phyloP scores from a whole-genome alignment of 768 basidiomycete genomes.

The Coprinellus micaceus region DNA sequence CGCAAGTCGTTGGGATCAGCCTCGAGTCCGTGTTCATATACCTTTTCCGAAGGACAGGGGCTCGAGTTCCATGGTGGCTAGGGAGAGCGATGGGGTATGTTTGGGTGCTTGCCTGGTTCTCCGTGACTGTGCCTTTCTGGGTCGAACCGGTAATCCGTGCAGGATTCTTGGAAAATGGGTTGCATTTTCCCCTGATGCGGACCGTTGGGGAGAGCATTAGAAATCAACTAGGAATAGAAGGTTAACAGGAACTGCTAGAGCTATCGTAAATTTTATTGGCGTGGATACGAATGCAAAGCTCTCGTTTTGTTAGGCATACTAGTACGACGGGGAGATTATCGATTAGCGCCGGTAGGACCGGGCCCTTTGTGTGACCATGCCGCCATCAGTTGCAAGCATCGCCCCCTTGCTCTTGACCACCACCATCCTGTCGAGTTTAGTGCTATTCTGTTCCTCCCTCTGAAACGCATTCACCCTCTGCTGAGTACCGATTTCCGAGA shows the following conservation, averaged over 20 bases:
- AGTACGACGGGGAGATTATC: too few relatives aligned
- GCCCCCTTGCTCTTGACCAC: too few relatives aligned
- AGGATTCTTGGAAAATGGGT: constrained; percentile 5
- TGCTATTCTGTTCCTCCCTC: too few relatives aligned
- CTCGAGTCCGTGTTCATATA: constrained; percentile 21
- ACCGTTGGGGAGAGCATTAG: not conserved
- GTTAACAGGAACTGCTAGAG: not conserved
- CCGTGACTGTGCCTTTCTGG: constrained; percentile 3
- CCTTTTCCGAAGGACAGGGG: constrained; percentile 1
- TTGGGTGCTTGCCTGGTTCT: constrained; percentile 14
- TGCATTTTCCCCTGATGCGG: not conserved
- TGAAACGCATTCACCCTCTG: too few relatives aligned
- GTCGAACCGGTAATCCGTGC: constrained; percentile 10
- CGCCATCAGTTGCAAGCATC: too few relatives aligned
- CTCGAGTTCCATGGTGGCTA: not conserved
- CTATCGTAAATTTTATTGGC: too few relatives aligned
- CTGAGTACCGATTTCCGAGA: too few relatives aligned
- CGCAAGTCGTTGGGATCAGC: constrained; percentile 27
- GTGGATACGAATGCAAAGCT: too few relatives aligned
- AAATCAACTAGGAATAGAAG: not conserved
- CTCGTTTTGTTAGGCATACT: too few relatives aligned
- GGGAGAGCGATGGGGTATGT: constrained; percentile 7
- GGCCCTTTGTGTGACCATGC: too few relatives aligned
- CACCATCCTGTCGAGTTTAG: too few relatives aligned
- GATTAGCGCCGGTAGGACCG: too few relatives aligned